phyloP scores from a whole-genome alignment of 129 eudicot species.

The Flaveria bidentis region DNA sequence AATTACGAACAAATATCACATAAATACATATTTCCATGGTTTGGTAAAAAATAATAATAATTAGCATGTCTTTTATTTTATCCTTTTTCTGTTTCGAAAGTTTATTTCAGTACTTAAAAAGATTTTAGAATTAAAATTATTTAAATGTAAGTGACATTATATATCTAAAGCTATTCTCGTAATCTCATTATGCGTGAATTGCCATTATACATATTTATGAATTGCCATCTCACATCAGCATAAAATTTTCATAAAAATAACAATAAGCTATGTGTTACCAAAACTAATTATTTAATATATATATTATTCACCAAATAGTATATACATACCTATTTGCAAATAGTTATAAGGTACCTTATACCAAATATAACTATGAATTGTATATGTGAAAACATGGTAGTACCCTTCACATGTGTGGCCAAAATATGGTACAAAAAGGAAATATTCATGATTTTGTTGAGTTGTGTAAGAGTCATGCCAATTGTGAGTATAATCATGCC shows the following conservation, averaged over 20 bases:
- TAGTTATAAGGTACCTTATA: not conserved
- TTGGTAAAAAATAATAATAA: too few species aligned
- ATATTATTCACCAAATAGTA: not conserved
- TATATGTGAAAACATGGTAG: not conserved
- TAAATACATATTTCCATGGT: too few species aligned
- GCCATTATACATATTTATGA: not conserved
- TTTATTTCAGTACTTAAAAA: too few species aligned
- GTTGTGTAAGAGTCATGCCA: constrained; percentile 18
- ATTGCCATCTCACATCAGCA: not conserved
- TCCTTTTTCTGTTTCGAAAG: too few species aligned
- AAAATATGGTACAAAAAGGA: constrained; percentile 28
- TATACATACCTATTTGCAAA: not conserved
- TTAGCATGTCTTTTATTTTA: too few species aligned
- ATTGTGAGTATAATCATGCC: constrained; percentile 32
- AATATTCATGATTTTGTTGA: constrained; percentile 32
- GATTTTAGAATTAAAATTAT: too few species aligned
- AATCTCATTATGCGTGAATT: too few species aligned
- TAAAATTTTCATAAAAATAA: not conserved
- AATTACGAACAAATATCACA: too few species aligned
- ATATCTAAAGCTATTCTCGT: too few species aligned
- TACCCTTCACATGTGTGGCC: constrained; percentile 24
- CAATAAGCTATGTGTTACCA: too few species aligned
- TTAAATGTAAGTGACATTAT: not conserved
- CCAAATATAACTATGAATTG: not conserved
- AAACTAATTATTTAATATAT: not conserved